Percentiles rank a stretch among this genome's conserved stretches.
Evolutionary conservation across 495 filamentous ascomycete species (phyloP).

Genomic region (Clavariopsis aquatica): DNA sequence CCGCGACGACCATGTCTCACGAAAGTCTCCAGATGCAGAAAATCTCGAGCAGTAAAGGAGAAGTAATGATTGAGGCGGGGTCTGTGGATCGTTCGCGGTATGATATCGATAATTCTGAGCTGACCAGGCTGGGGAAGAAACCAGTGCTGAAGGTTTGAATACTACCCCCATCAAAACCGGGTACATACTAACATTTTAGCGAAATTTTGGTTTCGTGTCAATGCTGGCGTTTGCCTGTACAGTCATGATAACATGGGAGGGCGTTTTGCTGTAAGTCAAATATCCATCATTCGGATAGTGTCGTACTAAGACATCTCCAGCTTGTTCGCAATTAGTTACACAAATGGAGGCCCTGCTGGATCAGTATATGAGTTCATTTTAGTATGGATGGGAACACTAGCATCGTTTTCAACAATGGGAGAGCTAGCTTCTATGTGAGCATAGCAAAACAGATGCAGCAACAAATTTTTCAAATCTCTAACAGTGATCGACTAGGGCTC

Average conservation of each 20-base stretch:
- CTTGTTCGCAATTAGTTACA: constrained; percentile 14
- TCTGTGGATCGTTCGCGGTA: constrained; percentile 35
- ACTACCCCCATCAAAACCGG: not conserved
- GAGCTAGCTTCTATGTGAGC: constrained; percentile 32
- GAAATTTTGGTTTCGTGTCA: constrained; percentile 54
- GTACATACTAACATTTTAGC: constrained; percentile 35
- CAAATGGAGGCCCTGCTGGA: constrained; percentile 25
- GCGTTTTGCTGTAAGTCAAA: constrained; percentile 44
- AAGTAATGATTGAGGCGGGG: not conserved
- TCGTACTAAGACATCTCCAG: not conserved
- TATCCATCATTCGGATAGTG: constrained; percentile 5
- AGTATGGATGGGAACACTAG: not conserved
- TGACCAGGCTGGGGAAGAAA: constrained; percentile 56
- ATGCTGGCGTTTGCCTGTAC: constrained; percentile 56
- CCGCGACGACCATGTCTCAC: not conserved
- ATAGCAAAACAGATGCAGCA: not conserved
- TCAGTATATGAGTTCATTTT: constrained; percentile 19
- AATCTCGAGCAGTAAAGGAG: not conserved
- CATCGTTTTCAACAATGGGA: constrained; percentile 13
- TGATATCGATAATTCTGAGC: constrained; percentile 39
- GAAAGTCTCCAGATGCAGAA: not conserved
- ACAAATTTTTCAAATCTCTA: constrained; percentile 5
- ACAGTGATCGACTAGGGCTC: constrained; percentile 11
- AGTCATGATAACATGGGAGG: constrained; percentile 56
- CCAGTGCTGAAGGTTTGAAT: constrained; percentile 49